Evolutionary conservation across 106 monocot species (phyloP).

Genomic region (Triglochin maritima): DNA sequence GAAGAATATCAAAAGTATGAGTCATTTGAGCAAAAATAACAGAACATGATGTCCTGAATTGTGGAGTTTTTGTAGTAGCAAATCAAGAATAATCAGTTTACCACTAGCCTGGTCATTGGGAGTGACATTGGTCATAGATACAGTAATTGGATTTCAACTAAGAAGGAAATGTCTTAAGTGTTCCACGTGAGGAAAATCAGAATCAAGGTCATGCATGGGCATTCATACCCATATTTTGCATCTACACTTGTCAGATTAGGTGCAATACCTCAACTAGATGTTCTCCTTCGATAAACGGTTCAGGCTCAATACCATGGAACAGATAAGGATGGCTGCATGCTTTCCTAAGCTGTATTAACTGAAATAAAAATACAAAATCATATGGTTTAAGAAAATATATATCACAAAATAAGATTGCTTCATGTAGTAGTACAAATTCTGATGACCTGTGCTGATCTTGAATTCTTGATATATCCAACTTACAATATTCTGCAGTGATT

Average conservation of each 20-base stretch:
- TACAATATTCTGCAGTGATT: conserved; percentile 94
- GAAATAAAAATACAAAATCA: conserved; percentile 3
- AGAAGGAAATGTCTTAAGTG: no score
- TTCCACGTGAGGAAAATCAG: no score
- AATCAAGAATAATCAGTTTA: conserved; percentile 78
- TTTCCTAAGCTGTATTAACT: conserved; percentile 95
- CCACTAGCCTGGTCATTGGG: conserved; percentile 54
- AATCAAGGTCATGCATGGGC: no score
- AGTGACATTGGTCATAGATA: no score
- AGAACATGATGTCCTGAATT: conserved; percentile 65
- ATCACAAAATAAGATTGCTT: not conserved
- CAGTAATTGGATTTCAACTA: no score
- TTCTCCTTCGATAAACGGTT: conserved; percentile 96
- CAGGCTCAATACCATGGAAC: conserved; percentile 94
- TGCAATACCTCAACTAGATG: conserved; percentile 66
- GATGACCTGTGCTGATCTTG: not conserved
- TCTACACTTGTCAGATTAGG: no score
- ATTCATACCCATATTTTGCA: no score
- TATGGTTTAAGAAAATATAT: not conserved
- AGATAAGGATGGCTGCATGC: conserved; percentile 97
- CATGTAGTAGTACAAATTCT: not conserved
- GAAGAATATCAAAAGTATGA: conserved; percentile 92
- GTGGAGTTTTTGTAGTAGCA: conserved; percentile 65
- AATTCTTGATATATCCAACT: not conserved
- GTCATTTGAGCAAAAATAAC: conserved; percentile 98